Conservation (phyloP, 2,329 filamentous ascomycete species). For the Xylariales sp. region DNA sequence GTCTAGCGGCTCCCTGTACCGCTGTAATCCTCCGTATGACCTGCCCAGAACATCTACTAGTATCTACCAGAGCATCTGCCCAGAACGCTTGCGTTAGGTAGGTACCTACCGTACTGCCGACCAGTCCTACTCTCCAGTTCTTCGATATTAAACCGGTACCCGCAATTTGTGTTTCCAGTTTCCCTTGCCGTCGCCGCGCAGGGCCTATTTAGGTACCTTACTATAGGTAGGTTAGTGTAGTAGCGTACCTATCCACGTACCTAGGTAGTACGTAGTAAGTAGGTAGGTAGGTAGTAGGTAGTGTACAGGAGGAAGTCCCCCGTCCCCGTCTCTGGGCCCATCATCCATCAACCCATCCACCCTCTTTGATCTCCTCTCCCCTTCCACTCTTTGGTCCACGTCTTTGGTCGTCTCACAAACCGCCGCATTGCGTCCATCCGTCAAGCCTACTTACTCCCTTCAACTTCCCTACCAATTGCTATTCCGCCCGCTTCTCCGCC, state of each 20-base stretch:
- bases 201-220: no score
- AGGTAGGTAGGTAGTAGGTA: neutral
- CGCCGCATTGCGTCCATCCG: constrained; percentile 28
- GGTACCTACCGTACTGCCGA: neutral
- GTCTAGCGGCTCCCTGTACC: constrained; percentile 22
- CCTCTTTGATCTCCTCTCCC: constrained; percentile 32
- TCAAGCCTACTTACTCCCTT: no score
- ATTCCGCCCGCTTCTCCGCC: constrained; percentile 16
- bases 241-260: no score
- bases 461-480: constrained; percentile 19
- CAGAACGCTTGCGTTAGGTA: constrained; percentile 14
- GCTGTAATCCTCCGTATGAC: no score
- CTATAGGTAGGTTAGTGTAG: no score
- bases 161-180: constrained; percentile 40
- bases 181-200: neutral
- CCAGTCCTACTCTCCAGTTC: neutral
- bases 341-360: constrained; percentile 13
- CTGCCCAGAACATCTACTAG: no score
- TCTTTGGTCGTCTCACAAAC: constrained; percentile 29
- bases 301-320: constrained; percentile 5
- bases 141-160: constrained; percentile 36
- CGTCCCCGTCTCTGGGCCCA: constrained; percentile 22
- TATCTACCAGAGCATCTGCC: neutral
- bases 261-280: no score
- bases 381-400: constrained; percentile 28